Conservation (phyloP, 2,329 filamentous ascomycete genomes). For the Exophiala spinifera region DNA sequence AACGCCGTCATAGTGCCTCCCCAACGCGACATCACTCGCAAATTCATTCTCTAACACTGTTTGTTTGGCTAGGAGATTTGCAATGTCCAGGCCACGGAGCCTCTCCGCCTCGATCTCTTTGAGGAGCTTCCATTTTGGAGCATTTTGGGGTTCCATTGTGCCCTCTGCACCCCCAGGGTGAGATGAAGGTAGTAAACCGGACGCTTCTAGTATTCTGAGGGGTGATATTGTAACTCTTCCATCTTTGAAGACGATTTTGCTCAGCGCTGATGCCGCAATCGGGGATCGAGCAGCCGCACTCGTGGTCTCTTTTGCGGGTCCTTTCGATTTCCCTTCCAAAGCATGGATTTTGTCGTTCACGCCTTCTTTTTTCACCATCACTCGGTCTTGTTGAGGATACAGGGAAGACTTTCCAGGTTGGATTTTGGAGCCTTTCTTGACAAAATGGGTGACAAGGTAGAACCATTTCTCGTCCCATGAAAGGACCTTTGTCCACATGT, state of each 20-base stretch:
- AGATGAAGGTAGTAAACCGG: conserved; percentile 17
- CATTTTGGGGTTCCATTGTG: not conserved
- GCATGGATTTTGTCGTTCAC: not conserved
- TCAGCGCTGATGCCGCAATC: conserved; percentile 66
- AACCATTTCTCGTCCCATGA: conserved; percentile 80
- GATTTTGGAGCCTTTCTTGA: conserved; percentile 35
- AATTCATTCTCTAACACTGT: conserved; percentile 35
- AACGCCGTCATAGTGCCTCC: conserved; percentile 38
- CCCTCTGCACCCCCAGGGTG: not conserved
- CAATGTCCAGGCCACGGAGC: conserved; percentile 36
- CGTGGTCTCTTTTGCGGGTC: not conserved
- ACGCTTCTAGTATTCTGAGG: conserved; percentile 35
- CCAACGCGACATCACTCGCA: conserved; percentile 33
- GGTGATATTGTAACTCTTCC: conserved; percentile 80
- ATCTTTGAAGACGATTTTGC: conserved; percentile 79
- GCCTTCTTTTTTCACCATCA: not conserved
- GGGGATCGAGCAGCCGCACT: conserved; percentile 44
- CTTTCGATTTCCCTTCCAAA: not conserved
- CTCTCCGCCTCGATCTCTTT: conserved; percentile 27
- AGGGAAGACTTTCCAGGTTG: conserved; percentile 9
- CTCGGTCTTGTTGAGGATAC: conserved; percentile 12
- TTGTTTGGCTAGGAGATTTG: conserved; percentile 32
- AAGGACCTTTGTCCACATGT: conserved; percentile 71
- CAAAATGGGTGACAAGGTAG: conserved; percentile 71
- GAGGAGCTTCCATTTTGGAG: not conserved